Conservation (phyloP, 768 basidiomycete species). For the Russula compacta region DNA sequence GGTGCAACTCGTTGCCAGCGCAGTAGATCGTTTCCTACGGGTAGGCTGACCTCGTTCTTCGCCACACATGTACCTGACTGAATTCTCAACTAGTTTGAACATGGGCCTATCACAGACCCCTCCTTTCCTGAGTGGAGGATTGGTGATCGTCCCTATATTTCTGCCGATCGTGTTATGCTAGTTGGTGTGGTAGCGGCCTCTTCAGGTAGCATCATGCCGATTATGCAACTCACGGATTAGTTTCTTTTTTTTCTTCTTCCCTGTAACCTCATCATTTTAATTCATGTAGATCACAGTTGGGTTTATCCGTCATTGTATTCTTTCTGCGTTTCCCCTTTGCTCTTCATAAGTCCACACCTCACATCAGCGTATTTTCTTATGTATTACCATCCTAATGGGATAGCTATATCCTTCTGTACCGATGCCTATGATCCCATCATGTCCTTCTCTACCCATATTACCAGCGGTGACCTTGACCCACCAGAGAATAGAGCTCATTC, state of each 20-base stretch:
- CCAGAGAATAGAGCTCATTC: not conserved
- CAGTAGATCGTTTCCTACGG: conserved; percentile 11
- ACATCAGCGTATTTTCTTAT: not conserved
- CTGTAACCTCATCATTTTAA: not conserved
- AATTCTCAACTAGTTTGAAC: conserved; percentile 1
- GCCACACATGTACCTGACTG: not conserved
- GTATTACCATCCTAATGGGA: not conserved
- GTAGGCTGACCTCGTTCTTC: not conserved
- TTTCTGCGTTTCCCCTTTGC: not conserved
- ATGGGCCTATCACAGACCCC: not conserved
- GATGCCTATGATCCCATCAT: not conserved
- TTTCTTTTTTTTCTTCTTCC: not conserved
- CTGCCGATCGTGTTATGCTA: conserved; percentile 4
- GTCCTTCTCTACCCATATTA: not conserved
- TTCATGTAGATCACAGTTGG: not conserved
- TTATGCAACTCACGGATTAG: conserved; percentile 3
- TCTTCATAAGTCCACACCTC: not conserved
- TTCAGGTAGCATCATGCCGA: conserved; percentile 13
- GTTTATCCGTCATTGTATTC: not conserved
- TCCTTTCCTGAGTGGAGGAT: conserved; percentile 6
- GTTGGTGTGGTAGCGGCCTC: conserved; percentile 14
- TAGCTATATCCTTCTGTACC: not conserved
- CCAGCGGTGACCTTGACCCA: not conserved
- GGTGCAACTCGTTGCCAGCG: conserved; percentile 12
- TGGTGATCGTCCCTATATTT: conserved; percentile 2